These are phyloP conservation scores for Tolypocladium paradoxum DNA, from an alignment of 2,329 filamentous ascomycete genomes.

Conservation along the genomic window DNA sequence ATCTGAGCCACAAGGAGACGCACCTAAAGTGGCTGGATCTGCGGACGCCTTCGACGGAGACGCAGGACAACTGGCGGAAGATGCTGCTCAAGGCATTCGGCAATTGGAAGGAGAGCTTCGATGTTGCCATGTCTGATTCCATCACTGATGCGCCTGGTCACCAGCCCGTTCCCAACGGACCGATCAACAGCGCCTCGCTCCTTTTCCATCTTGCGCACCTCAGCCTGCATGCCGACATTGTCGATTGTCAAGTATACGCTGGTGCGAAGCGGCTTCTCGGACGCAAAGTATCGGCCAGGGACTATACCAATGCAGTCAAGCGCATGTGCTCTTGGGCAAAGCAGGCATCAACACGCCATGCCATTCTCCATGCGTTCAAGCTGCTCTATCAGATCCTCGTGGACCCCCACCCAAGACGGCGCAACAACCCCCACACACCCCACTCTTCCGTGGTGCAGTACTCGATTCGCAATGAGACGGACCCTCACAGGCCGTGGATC, in stretches of 20 bases:
- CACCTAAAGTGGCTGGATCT: constrained; percentile 73
- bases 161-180: constrained; percentile 38
- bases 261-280: constrained; percentile 68
- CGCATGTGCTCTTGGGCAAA: constrained; percentile 75
- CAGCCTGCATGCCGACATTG: constrained; percentile 77
- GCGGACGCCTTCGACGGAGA: constrained; percentile 46
- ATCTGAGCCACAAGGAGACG: constrained; percentile 77
- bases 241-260: constrained; percentile 83
- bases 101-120: constrained; percentile 78
- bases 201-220: constrained; percentile 83
- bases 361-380: constrained; percentile 73
- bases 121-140: constrained; percentile 46
- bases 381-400: constrained; percentile 70
- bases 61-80: constrained; percentile 66
- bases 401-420: constrained; percentile 28
- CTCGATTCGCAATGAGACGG: constrained; percentile 63
- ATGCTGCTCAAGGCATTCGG: constrained; percentile 72
- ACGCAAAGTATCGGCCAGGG: constrained; percentile 63
- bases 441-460: constrained; percentile 42
- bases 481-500: constrained; percentile 82
- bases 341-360: constrained; percentile 64
- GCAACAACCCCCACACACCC: constrained; percentile 6
- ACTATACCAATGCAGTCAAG: constrained; percentile 61
- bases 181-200: constrained; percentile 70
- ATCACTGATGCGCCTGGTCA: constrained; percentile 27